Percentiles rank a stretch among this genome's conserved stretches.
Evolutionary conservation across 208 protist genomes (phyloP).

Genomic region (Herpetomonas samuelpessoai): DNA sequence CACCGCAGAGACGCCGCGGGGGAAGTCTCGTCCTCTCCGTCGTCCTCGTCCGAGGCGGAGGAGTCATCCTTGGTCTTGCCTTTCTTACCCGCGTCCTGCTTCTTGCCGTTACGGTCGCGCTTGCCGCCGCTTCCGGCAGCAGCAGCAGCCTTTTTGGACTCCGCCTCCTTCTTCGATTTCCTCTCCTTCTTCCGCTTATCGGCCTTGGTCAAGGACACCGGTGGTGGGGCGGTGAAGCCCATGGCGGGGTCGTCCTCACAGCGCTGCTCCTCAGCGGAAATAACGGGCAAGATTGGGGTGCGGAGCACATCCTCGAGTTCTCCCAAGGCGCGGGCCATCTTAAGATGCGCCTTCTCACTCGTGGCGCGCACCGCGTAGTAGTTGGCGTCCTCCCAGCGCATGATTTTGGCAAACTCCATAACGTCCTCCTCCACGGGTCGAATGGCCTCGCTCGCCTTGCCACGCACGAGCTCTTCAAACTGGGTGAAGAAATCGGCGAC

Average conservation of each 20-base stretch:
- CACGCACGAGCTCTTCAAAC: conserved; percentile 50
- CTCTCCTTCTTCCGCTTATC: conserved; percentile 17
- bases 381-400: conserved; percentile 93
- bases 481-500: conserved; percentile 83
- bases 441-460: conserved; percentile 38
- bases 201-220: conserved; percentile 4
- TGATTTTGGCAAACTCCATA: conserved; percentile 81
- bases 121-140: conserved; percentile 1
- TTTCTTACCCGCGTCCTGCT: neutral
- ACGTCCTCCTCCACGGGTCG: conserved; percentile 86
- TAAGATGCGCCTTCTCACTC: conserved; percentile 95
- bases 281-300: conserved; percentile 52
- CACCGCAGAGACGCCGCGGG: neutral
- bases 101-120: conserved; percentile 25
- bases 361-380: conserved; percentile 95
- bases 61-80: conserved; percentile 4
- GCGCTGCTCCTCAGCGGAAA: conserved; percentile 74
- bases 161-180: conserved; percentile 5
- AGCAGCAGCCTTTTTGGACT: neutral
- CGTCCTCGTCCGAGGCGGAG: neutral
- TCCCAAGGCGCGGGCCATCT: conserved; percentile 84
- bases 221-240: conserved; percentile 42
- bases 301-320: conserved; percentile 69
- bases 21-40: conserved; percentile 6
- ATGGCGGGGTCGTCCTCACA: conserved; percentile 80